Evolutionary conservation across 495 filamentous ascomycete species (phyloP).

Genomic region (Xylaria acuta): DNA sequence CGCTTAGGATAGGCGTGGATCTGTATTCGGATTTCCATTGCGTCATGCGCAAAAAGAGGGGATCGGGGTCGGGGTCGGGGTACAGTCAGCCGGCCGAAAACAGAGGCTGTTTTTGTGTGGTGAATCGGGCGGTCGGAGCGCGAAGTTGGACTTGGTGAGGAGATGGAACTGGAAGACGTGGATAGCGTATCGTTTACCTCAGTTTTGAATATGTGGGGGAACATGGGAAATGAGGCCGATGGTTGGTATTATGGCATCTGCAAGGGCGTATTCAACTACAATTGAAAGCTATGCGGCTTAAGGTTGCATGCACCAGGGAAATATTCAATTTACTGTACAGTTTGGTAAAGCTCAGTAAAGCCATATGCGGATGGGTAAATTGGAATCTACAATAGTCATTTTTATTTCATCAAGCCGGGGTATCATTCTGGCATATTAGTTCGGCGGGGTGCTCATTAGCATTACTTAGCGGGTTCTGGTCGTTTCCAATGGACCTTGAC

Average conservation of each 20-base stretch:
- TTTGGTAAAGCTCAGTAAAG: too few species aligned
- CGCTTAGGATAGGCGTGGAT: background rate
- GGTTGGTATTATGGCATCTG: background rate
- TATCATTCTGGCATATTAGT: conserved; percentile 20
- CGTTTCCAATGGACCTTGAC: conserved; percentile 78
- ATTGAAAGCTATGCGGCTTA: background rate
- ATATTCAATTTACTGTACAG: too few species aligned
- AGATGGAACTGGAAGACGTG: background rate
- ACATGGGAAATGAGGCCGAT: background rate
- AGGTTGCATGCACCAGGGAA: too few species aligned
- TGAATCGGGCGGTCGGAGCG: background rate
- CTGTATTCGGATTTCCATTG: background rate
- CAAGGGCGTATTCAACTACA: background rate
- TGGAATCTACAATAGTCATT: background rate
- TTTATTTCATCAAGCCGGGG: background rate
- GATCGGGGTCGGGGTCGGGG: conserved; percentile 15
- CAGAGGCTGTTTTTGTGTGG: background rate
- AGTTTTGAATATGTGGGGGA: background rate
- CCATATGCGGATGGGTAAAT: background rate
- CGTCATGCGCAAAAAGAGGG: conserved; percentile 2
- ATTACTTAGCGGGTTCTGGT: conserved; percentile 51
- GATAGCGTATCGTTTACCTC: background rate
- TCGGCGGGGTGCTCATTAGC: conserved; percentile 32
- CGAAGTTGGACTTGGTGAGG: background rate
- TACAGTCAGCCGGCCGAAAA: background rate